These are phyloP conservation scores for Didymella lethalis DNA, from an alignment of 2,329 filamentous ascomycete genomes.

Conservation along the genomic window DNA sequence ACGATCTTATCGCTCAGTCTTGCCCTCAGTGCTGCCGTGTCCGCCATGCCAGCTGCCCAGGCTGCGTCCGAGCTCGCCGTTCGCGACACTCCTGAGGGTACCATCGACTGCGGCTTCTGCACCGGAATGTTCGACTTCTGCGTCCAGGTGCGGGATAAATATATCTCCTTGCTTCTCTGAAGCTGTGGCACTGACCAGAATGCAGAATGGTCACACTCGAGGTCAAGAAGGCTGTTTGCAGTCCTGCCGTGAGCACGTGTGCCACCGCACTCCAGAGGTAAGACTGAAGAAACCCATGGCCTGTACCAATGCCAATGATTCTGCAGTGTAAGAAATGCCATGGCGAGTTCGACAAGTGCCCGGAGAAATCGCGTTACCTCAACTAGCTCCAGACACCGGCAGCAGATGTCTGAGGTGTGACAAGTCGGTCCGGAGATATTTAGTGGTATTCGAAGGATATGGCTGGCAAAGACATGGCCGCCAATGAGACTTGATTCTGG, in stretches of 20 bases:
- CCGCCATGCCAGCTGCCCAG: conserved; percentile 1
- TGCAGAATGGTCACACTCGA: conserved; percentile 18
- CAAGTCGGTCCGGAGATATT: not conserved
- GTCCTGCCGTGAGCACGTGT: conserved; percentile 21
- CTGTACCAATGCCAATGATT: not conserved
- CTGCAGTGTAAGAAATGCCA: conserved; percentile 16
- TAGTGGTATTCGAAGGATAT: not conserved
- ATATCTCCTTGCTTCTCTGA: no score
- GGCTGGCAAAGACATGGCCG: not conserved
- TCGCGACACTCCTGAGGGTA: not conserved
- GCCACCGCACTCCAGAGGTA: conserved; percentile 20
- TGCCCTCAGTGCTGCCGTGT: not conserved
- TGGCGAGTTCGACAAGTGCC: conserved; percentile 19
- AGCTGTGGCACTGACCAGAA: not conserved
- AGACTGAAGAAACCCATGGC: not conserved
- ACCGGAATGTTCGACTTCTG: conserved; percentile 16
- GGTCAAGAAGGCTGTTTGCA: conserved; percentile 22
- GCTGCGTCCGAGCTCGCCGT: not conserved
- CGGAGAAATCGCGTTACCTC: conserved; percentile 7
- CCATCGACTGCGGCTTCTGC: conserved; percentile 20
- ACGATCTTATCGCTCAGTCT: conserved; percentile 1
- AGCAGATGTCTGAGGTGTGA: not conserved
- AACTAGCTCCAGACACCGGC: not conserved
- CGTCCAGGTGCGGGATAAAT: not conserved
- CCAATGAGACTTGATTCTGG: not conserved